Base-by-base conservation (phyloP, 306 rosid species). In the Comarum palustre region DNA sequence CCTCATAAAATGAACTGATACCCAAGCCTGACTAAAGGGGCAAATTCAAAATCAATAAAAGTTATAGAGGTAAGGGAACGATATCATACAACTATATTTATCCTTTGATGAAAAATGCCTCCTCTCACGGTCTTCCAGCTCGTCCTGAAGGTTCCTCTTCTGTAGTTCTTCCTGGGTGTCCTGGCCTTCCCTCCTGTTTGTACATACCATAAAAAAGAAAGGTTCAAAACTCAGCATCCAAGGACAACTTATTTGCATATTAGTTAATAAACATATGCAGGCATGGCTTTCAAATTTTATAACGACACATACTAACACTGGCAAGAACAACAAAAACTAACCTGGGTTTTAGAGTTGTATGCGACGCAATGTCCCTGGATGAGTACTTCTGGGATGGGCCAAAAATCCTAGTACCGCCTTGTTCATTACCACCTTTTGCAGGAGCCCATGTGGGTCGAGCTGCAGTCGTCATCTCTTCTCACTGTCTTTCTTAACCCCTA, bases 361-460 rank as follows among this genome's bases (percentile, higher is more conserved):
- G 98, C 3, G 98, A 59, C 1, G 98, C 98, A 47, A 94, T 80
- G 69, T 94, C 98, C 75, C 97, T 82, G 2, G 98, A 94, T 0
- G 98, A 94, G 75, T 88, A 94, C 68, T 94, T 94, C 34, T 94
- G 98, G 1, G 98, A 94, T 3, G 98, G 98, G 24, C 98, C 97
- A 29, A 94, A 94, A 70, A 94, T 91, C 75, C 97, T 88, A 34
- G 97, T 83, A 50, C 98, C 98, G 2, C 98, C 98, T 87, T 94
- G 98, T 51, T 94, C 98, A 66, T 91, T 85, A 27, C 98, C 98
- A 68, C 98, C 98, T 81, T 94, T 94, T 0, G 98, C 98, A 17
- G 98, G 97, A 24, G 98, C 98, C 97, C 98, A 94, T 0, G 98
- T 94, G 11, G 98, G 98, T 83, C 98, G 77, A 54, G 97, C 98